phyloP scores from a whole-genome alignment of 2,329 filamentous ascomycete genomes.

The Fusarium solani-melongenae region DNA sequence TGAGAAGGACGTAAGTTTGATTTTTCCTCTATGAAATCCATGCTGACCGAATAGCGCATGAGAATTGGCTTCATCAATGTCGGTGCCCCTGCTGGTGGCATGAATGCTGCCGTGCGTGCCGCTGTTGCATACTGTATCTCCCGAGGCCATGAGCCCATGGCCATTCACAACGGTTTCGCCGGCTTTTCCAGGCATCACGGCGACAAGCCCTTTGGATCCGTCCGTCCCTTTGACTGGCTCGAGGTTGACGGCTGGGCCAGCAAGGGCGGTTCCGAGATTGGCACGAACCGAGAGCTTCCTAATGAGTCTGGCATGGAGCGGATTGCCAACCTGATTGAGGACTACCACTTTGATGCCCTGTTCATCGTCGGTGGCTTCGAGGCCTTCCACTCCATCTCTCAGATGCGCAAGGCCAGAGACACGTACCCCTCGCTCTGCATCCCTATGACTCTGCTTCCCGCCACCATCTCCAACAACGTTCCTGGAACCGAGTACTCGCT shows the following conservation, averaged over 20 bases:
- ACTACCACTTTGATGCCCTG: slow-evolving; percentile 89
- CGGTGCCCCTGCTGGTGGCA: slow-evolving; percentile 94
- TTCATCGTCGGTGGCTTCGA: slow-evolving; percentile 97
- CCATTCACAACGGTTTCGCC: slow-evolving; percentile 96
- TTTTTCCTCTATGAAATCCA: not conserved
- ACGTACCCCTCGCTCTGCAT: slow-evolving; percentile 90
- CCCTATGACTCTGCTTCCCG: slow-evolving; percentile 89
- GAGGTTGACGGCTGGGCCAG: slow-evolving; percentile 96
- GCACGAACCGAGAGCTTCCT: slow-evolving; percentile 94
- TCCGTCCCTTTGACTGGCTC: slow-evolving; percentile 89
- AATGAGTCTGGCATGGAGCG: slow-evolving; percentile 84
- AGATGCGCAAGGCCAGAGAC: slow-evolving; percentile 83
- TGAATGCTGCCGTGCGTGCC: slow-evolving; percentile 95
- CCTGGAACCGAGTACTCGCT: slow-evolving; percentile 97
- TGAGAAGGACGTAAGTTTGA: slow-evolving; percentile 70
- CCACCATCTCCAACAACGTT: slow-evolving; percentile 99
- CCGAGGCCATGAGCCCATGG: slow-evolving; percentile 90
- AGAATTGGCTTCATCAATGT: slow-evolving; percentile 96
- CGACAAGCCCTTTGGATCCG: slow-evolving; percentile 83
- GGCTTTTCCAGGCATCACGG: slow-evolving; percentile 91
- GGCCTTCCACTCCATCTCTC: slow-evolving; percentile 90
- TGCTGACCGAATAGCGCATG: slow-evolving; percentile 73
- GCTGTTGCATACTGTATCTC: slow-evolving; percentile 93
- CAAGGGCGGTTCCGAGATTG: slow-evolving; percentile 96
- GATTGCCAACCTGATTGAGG: slow-evolving; percentile 84